These are phyloP conservation scores for Oxytropis ochrocephala DNA, from an alignment of 306 rosid genomes.

Conservation along the genomic window DNA sequence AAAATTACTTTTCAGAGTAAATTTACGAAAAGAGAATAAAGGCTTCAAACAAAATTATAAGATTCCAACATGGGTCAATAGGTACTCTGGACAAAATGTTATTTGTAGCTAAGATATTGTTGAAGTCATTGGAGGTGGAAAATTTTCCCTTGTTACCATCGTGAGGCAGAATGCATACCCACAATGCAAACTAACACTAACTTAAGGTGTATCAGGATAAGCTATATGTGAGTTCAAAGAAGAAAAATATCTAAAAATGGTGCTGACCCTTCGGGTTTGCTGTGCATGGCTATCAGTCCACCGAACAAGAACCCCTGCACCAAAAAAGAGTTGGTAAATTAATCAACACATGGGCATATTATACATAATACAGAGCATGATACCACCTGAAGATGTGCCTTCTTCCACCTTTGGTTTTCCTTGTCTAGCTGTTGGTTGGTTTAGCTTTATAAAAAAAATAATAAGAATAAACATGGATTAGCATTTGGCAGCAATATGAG, in stretches of 20 bases:
- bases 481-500: neutral
- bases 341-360: slow-evolving; percentile 2
- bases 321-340: neutral
- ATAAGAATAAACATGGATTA: slow-evolving; percentile 3
- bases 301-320: slow-evolving; percentile 38
- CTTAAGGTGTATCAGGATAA: neutral
- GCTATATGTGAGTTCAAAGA: neutral
- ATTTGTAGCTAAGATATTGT: neutral
- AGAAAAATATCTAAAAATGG: slow-evolving; percentile 12
- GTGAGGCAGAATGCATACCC: slow-evolving; percentile 6
- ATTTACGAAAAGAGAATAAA: neutral
- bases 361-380: slow-evolving; percentile 7
- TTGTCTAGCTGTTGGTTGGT: slow-evolving; percentile 37
- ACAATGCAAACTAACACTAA: slow-evolving; percentile 7
- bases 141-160: neutral
- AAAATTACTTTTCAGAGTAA: neutral
- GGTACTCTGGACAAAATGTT: neutral
- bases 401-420: slow-evolving; percentile 33
- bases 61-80: neutral
- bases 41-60: neutral
- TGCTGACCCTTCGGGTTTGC: slow-evolving; percentile 68
- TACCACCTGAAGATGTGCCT: slow-evolving; percentile 44
- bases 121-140: slow-evolving; percentile 6
- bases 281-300: slow-evolving; percentile 36
- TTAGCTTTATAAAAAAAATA: slow-evolving; percentile 33